Percentiles rank a stretch among this genome's conserved stretches.
Evolutionary conservation across 768 basidiomycete genomes (phyloP).

Genomic region (Tricholoma hemisulphureum): DNA sequence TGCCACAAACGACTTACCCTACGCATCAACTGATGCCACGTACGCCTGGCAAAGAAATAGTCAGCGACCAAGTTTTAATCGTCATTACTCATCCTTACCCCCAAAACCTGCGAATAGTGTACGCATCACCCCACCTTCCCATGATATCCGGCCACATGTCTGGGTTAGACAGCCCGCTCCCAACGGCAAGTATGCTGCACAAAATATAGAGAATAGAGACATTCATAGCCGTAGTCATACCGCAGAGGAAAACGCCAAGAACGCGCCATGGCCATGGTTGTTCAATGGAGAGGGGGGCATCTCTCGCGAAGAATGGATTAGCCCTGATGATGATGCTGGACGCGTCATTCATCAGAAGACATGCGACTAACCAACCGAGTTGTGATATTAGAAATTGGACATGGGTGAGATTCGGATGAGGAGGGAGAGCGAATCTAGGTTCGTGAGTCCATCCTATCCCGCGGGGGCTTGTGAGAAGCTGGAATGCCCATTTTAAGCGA

Average conservation of each 20-base stretch:
- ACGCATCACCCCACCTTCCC: conserved; percentile 27
- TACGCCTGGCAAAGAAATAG: neutral
- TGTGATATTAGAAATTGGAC: neutral
- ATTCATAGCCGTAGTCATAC: neutral
- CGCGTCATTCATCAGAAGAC: neutral
- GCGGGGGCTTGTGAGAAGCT: conserved; percentile 23
- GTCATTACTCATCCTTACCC: conserved; percentile 22
- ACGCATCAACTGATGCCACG: conserved; percentile 27
- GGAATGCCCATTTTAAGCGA: conserved; percentile 24
- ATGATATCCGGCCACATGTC: conserved; percentile 29
- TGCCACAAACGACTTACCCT: conserved; percentile 16
- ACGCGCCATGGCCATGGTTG: neutral
- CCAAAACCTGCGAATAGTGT: conserved; percentile 34
- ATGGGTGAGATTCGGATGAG: neutral
- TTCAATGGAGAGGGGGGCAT: too few species aligned
- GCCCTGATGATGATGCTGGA: neutral
- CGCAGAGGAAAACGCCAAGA: neutral
- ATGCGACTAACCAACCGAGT: neutral
- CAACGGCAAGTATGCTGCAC: neutral
- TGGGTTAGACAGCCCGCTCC: conserved; percentile 8
- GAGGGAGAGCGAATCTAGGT: conserved; percentile 16
- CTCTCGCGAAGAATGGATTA: neutral
- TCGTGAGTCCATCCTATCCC: conserved; percentile 31
- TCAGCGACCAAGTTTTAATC: neutral
- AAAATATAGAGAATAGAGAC: neutral